phyloP scores from a whole-genome alignment of 306 rosid genomes.

The Comarum palustre region DNA sequence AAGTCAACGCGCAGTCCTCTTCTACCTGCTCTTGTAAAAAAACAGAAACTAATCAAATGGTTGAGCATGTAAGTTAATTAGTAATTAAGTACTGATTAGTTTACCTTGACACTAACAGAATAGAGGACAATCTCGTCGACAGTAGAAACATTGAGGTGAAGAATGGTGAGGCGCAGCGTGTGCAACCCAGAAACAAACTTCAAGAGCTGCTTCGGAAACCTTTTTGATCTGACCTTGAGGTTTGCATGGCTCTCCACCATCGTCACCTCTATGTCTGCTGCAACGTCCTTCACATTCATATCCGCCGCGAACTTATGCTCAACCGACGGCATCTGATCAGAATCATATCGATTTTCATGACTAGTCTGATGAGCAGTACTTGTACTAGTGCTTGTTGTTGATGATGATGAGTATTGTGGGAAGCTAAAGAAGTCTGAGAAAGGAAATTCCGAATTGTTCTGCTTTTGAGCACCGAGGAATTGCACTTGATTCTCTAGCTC shows the following conservation, averaged over 20 bases:
- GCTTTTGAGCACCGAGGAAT: constrained; percentile 45
- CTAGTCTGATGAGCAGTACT: constrained; percentile 27
- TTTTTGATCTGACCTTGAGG: constrained; percentile 68
- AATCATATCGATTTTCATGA: constrained; percentile 10
- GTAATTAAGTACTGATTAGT: neutral
- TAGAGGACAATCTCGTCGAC: constrained; percentile 56
- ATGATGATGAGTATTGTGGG: constrained; percentile 71
- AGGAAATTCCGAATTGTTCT: constrained; percentile 32
- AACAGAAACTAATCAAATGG: neutral
- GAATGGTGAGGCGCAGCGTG: constrained; percentile 59
- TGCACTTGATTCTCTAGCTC: constrained; percentile 84
- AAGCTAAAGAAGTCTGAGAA: constrained; percentile 86
- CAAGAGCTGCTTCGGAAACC: constrained; percentile 64
- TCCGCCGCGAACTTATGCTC: neutral
- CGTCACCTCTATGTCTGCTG: constrained; percentile 82
- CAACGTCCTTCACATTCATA: neutral
- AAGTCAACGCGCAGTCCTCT: constrained; percentile 73
- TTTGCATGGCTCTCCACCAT: constrained; percentile 95
- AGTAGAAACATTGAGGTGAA: constrained; percentile 81
- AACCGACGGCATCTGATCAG: constrained; percentile 1
- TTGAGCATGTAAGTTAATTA: neutral
- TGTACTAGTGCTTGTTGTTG: neutral
- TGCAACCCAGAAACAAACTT: constrained; percentile 70
- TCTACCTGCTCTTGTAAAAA: constrained; percentile 50
- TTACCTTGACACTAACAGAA: constrained; percentile 75